Base-by-base conservation (phyloP, 148 eudicot species). In the Pouteria glomerata region DNA sequence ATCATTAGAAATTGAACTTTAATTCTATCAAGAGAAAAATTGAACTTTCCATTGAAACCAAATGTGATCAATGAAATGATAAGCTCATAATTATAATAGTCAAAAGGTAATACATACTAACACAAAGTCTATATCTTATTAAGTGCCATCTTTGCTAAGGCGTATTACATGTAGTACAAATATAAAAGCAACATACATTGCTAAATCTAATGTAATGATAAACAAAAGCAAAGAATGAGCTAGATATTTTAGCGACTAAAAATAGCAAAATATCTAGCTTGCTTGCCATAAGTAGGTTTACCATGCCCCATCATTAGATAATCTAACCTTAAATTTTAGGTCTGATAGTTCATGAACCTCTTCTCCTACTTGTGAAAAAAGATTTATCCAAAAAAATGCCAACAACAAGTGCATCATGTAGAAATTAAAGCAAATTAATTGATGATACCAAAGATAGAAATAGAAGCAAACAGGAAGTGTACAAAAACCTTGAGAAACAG, bases 281-380 rank as follows among this genome's bases (percentile, higher is more conserved):
- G 39, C 59, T 70, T 44, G 44, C 41, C 8, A 77, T 45, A 65
- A 31, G 3, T 61, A 57, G 64, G 63, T 81, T 83, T 82, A 92
- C 97, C 97, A 92, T 56, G 96, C 97, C 72, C 86, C 93, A 78
- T 92, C 97, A 64, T 69, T 81, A 55, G 90, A 76, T 73, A 95
- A 92, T 69, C 78, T 88, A 44, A 96, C 97, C 80, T 92, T 96
- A 67, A 90, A 92, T 75, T 90, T 87, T 76, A 90, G 72, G 64
- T 81, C 75, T 55, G 89, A 86, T 34, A 82, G 64, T 76, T 82
- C 89, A 60, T 71, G 82, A 55, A 61, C 69, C 72, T 87, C 79
- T 73, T 77, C 85, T 26, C 84, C 86, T 76, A 76, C 83, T 81
- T 79, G 55, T 50, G 62, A 60, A 63, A 48, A 42, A 44, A 6